A percentile compares a stretch with the other conserved stretches of the same genome.
Conservation (phyloP, 164 flowering plant species). For the Houttuynia cordata region DNA sequence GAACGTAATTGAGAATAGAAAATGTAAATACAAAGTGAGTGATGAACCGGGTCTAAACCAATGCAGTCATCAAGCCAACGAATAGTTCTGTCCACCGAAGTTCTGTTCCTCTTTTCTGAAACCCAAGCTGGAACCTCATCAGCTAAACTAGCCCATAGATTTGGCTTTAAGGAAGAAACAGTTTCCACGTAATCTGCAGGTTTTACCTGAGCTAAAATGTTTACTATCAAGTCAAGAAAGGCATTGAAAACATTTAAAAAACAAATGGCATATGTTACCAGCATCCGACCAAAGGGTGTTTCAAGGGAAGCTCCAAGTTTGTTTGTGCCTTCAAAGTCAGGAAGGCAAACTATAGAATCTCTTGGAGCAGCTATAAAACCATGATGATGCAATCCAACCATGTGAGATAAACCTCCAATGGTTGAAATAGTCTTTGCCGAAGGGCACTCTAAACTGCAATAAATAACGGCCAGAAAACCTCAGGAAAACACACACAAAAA, state of each 20-base stretch:
- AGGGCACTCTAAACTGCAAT: constrained; percentile 51
- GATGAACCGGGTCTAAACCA: constrained; percentile 27
- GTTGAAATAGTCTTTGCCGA: constrained; percentile 43
- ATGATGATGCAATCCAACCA: constrained; percentile 57
- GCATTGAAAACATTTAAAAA: background rate
- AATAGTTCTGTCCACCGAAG: constrained; percentile 75
- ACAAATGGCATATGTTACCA: constrained; percentile 24
- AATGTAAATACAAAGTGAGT: background rate
- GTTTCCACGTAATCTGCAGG: constrained; percentile 61
- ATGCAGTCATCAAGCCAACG: constrained; percentile 91
- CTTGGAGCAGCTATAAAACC: constrained; percentile 53
- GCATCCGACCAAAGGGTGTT: constrained; percentile 61
- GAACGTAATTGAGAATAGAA: too few relatives aligned
- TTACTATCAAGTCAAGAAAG: background rate
- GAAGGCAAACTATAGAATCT: constrained; percentile 65
- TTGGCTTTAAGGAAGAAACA: constrained; percentile 61
- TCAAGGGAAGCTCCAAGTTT: constrained; percentile 76
- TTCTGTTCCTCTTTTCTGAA: constrained; percentile 55
- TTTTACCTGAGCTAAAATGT: constrained; percentile 33
- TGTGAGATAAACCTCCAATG: constrained; percentile 59
- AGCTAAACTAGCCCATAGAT: constrained; percentile 65
- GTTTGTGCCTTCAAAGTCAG: constrained; percentile 36
- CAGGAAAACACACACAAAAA: too few relatives aligned
- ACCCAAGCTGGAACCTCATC: constrained; percentile 93
- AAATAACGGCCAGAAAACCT: too few relatives aligned